A percentile compares a stretch with the other conserved stretches of the same genome.
These are phyloP conservation scores for Leishmania arabica DNA, from an alignment of 208 protist species.

Conservation along the genomic window DNA sequence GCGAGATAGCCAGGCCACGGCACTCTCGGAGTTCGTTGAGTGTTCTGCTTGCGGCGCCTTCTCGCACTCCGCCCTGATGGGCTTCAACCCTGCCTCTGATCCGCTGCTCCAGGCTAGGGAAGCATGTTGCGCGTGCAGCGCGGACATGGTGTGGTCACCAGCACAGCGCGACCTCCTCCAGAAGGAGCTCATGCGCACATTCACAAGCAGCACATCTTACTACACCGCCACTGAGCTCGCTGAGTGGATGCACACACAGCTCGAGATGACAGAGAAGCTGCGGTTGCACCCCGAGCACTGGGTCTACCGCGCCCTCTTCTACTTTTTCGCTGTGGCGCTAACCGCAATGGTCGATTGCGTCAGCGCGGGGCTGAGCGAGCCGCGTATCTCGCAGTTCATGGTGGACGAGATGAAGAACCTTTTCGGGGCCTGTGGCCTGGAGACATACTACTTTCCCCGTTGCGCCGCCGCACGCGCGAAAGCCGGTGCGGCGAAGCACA, in stretches of 20 bases:
- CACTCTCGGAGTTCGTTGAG: slow-evolving; percentile 66
- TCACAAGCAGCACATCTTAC: slow-evolving; percentile 33
- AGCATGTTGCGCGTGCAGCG: slow-evolving; percentile 33
- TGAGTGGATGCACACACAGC: slow-evolving; percentile 44
- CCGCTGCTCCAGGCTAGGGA: slow-evolving; percentile 28
- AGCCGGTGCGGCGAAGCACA: neutral
- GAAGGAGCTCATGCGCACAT: slow-evolving; percentile 30
- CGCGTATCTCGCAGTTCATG: slow-evolving; percentile 13
- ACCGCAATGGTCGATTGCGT: slow-evolving; percentile 35
- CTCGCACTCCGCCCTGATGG: slow-evolving; percentile 48
- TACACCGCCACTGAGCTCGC: slow-evolving; percentile 25
- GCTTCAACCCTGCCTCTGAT: slow-evolving; percentile 26
- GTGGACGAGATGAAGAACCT: slow-evolving; percentile 21
- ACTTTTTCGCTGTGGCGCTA: slow-evolving; percentile 37
- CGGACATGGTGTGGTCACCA: slow-evolving; percentile 31
- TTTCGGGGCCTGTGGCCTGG: slow-evolving; percentile 29
- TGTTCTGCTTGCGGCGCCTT: slow-evolving; percentile 51
- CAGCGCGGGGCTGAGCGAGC: slow-evolving; percentile 6
- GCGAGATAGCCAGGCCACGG: slow-evolving; percentile 36
- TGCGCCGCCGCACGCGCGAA: slow-evolving; percentile 11
- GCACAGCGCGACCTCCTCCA: slow-evolving; percentile 24
- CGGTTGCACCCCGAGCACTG: slow-evolving; percentile 65
- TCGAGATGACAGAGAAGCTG: slow-evolving; percentile 29
- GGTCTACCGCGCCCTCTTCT: slow-evolving; percentile 67
- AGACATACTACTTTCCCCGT: slow-evolving; percentile 24